These are phyloP conservation scores for Hemileccinum rubropunctum DNA, from an alignment of 768 basidiomycete genomes.

Conservation along the genomic window DNA sequence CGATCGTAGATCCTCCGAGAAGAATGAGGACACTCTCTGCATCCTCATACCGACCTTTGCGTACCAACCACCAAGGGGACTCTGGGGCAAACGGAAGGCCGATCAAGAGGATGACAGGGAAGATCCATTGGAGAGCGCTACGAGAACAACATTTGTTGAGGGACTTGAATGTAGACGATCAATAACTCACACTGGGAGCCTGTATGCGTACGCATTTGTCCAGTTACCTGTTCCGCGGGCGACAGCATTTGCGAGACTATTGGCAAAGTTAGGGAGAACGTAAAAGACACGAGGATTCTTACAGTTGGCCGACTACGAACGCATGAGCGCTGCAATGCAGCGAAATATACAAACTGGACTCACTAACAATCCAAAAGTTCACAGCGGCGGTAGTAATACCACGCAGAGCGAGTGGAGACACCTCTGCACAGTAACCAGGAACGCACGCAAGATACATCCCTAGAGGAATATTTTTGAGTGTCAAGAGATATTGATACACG, in stretches of 20 bases:
- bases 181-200: conserved; percentile 23
- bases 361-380: conserved; percentile 27
- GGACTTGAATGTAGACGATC: not conserved
- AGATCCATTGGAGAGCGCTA: conserved; percentile 34
- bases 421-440: conserved; percentile 25
- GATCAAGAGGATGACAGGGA: too few species aligned
- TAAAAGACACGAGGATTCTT: not conserved
- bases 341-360: not conserved
- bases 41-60: conserved; percentile 26
- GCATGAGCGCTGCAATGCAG: not conserved
- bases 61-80: conserved; percentile 36
- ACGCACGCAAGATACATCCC: conserved; percentile 26
- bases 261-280: not conserved
- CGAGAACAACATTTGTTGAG: not conserved
- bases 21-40: conserved; percentile 18
- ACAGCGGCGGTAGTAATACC: conserved; percentile 25
- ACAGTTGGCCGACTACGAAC: conserved; percentile 24
- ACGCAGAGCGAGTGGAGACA: conserved; percentile 27
- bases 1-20: conserved; percentile 22
- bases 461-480: not conserved
- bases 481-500: too few species aligned
- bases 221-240: conserved; percentile 23
- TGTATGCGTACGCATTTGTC: conserved; percentile 23
- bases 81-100: too few species aligned
- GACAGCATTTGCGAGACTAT: conserved; percentile 25